These are phyloP conservation scores for Plantago ovata DNA, from an alignment of 257 asterid species.

Conservation along the genomic window DNA sequence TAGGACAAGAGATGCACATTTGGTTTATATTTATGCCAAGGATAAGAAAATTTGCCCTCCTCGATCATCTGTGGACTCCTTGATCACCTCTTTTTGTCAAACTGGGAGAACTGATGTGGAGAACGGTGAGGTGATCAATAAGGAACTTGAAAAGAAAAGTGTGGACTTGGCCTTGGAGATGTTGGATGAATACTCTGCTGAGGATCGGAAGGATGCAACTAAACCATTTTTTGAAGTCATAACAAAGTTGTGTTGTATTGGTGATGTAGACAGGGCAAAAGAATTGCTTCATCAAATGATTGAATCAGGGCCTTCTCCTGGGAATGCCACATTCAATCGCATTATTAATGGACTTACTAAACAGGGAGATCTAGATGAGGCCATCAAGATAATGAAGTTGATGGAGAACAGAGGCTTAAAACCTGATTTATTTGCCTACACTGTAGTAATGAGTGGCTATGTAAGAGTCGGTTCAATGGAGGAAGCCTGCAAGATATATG, in stretches of 20 bases:
- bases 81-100: conserved; percentile 57
- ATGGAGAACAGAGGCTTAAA: conserved; percentile 79
- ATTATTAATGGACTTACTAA: conserved; percentile 67
- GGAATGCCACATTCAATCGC: conserved; percentile 55
- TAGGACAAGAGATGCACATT: conserved; percentile 64
- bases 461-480: conserved; percentile 59
- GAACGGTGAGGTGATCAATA: conserved; percentile 24
- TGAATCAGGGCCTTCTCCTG: conserved; percentile 77
- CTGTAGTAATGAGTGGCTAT: conserved; percentile 69
- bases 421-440: conserved; percentile 77
- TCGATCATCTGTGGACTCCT: conserved; percentile 35
- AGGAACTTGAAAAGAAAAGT: conserved; percentile 42
- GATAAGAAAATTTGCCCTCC: conserved; percentile 45
- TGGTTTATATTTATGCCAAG: conserved; percentile 64
- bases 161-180: conserved; percentile 55
- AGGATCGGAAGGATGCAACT: conserved; percentile 46
- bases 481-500: conserved; percentile 60
- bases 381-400: conserved; percentile 37
- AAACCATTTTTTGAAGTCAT: conserved; percentile 58
- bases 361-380: conserved; percentile 57
- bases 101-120: conserved; percentile 29
- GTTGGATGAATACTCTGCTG: conserved; percentile 46
- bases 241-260: conserved; percentile 63
- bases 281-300: conserved; percentile 63
- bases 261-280: conserved; percentile 60